phyloP scores from a whole-genome alignment of 768 basidiomycete species.

The Suillus clintonianus region DNA sequence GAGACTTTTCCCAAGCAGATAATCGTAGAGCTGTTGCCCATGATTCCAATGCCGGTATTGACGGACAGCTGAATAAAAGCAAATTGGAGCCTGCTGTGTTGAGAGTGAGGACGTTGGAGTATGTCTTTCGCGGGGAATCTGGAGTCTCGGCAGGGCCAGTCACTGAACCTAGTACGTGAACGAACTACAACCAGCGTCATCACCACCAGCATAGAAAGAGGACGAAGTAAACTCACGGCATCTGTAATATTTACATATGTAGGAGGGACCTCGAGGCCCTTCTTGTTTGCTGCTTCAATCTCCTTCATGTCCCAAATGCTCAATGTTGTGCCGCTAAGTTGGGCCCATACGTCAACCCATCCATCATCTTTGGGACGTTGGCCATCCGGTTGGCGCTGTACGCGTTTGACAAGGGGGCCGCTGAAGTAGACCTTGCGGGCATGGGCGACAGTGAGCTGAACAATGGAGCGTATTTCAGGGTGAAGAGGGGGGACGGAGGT shows the following conservation, averaged over 20 bases:
- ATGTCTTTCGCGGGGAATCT: slow-evolving; percentile 54
- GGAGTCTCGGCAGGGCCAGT: slow-evolving; percentile 60
- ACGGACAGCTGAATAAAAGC: slow-evolving; percentile 84
- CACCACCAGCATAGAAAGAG: slow-evolving; percentile 11
- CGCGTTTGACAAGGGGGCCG: slow-evolving; percentile 73
- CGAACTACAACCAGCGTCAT: slow-evolving; percentile 49
- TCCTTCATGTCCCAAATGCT: slow-evolving; percentile 92
- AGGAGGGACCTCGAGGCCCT: slow-evolving; percentile 83
- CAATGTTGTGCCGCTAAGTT: slow-evolving; percentile 85
- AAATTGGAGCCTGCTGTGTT: slow-evolving; percentile 95
- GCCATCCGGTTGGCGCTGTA: slow-evolving; percentile 80
- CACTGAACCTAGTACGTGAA: slow-evolving; percentile 76
- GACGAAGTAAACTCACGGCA: slow-evolving; percentile 58
- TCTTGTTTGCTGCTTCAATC: slow-evolving; percentile 79
- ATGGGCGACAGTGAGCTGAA: slow-evolving; percentile 72
- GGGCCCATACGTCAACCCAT: slow-evolving; percentile 88
- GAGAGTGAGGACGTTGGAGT: slow-evolving; percentile 80
- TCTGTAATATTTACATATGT: slow-evolving; percentile 87
- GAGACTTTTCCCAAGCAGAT: slow-evolving; percentile 91
- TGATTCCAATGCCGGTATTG: slow-evolving; percentile 66
- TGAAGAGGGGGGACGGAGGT: slow-evolving; percentile 53
- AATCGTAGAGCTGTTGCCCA: slow-evolving; percentile 93
- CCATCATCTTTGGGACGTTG: slow-evolving; percentile 74
- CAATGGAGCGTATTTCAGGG: slow-evolving; percentile 81
- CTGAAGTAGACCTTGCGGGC: slow-evolving; percentile 88